A percentile compares a stretch with the other conserved stretches of the same genome.
These are phyloP conservation scores for Tylopilus subfusipes DNA, from an alignment of 768 basidiomycete species.

Conservation along the genomic window DNA sequence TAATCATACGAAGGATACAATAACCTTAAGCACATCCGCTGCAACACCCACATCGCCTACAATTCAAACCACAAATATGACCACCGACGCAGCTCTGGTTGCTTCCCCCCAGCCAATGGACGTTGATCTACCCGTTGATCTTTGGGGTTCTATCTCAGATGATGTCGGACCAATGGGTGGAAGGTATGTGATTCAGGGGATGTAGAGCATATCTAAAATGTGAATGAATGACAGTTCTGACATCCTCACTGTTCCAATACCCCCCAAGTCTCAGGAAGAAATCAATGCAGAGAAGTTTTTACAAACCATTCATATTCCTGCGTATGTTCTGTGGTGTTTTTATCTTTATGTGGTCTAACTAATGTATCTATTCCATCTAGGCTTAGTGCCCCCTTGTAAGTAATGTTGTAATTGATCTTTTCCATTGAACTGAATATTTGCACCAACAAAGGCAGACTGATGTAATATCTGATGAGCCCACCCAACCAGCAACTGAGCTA, in stretches of 20 bases:
- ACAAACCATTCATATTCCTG: conserved; percentile 23
- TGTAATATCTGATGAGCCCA: conserved; percentile 1
- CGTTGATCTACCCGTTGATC: conserved; percentile 11
- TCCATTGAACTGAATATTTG: neutral
- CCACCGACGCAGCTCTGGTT: neutral
- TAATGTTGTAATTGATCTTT: neutral
- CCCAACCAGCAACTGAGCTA: conserved; percentile 3
- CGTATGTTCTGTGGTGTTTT: conserved; percentile 14
- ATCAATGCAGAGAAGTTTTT: conserved; percentile 26
- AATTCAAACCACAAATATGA: neutral
- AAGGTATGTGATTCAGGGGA: conserved; percentile 13
- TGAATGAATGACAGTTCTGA: conserved; percentile 4
- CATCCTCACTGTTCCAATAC: conserved; percentile 4
- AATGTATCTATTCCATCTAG: conserved; percentile 4
- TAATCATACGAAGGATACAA: conserved; percentile 15
- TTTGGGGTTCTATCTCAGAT: conserved; percentile 12
- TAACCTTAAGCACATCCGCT: neutral
- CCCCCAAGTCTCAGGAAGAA: conserved; percentile 20
- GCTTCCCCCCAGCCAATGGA: conserved; percentile 24
- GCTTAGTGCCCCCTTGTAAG: conserved; percentile 27
- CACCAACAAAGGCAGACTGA: conserved; percentile 14
- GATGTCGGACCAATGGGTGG: neutral
- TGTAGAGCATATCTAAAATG: neutral
- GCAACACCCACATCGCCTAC: conserved; percentile 13
- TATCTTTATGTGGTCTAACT: neutral